phyloP scores from a whole-genome alignment of 331 rosid species.

The Saraca asoca region DNA sequence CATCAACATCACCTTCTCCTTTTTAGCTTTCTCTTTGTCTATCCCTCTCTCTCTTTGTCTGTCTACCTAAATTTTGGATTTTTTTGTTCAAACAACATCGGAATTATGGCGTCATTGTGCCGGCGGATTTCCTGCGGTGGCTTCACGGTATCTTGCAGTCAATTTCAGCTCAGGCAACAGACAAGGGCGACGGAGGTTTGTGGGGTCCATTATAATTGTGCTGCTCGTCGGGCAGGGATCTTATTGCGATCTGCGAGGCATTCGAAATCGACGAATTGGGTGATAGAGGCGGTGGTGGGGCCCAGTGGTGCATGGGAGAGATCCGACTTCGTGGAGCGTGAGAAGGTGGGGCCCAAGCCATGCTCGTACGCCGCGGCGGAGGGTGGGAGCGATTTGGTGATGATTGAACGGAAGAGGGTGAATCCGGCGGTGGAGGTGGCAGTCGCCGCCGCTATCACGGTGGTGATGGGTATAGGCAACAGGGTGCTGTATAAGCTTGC shows the following conservation, averaged over 20 bases:
- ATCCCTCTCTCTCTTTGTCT: neutral
- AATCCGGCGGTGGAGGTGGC: conserved; percentile 60
- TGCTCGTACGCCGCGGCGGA: conserved; percentile 46
- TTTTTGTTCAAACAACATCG: too few relatives aligned
- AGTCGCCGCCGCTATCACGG: conserved; percentile 65
- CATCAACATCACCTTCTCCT: neutral
- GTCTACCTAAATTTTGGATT: neutral
- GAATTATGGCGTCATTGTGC: conserved; percentile 37
- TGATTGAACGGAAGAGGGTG: conserved; percentile 12
- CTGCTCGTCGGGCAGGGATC: conserved; percentile 2
- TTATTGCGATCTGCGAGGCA: conserved; percentile 32
- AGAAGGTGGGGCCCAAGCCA: conserved; percentile 42
- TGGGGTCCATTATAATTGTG: neutral
- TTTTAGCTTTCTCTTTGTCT: neutral
- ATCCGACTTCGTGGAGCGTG: conserved; percentile 36
- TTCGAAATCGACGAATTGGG: conserved; percentile 20
- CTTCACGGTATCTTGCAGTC: conserved; percentile 6
- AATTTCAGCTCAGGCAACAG: conserved; percentile 18
- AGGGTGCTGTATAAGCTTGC: conserved; percentile 85
- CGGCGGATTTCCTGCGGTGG: conserved; percentile 38
- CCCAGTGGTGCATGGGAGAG: conserved; percentile 47
- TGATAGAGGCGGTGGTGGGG: conserved; percentile 40
- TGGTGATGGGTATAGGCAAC: conserved; percentile 76
- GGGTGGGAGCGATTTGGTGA: conserved; percentile 32
- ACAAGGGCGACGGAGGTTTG: neutral